These are phyloP conservation scores for Aureoboletus auriporus DNA, from an alignment of 768 basidiomycete genomes.

Conservation along the genomic window DNA sequence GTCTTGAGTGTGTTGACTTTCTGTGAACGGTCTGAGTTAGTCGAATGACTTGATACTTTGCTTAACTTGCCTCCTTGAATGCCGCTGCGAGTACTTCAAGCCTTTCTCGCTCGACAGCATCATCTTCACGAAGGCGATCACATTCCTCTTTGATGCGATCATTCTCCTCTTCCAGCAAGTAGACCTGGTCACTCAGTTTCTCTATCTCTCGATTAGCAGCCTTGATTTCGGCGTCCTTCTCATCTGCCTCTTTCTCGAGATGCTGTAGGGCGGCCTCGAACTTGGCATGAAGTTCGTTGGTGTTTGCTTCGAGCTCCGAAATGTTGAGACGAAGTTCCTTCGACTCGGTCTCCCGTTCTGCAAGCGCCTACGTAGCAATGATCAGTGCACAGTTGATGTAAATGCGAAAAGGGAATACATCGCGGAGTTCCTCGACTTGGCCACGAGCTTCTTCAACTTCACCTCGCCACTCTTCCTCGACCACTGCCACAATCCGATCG, in stretches of 20 bases:
- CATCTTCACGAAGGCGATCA: constrained; percentile 68
- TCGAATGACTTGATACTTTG: background rate
- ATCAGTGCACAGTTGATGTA: background rate
- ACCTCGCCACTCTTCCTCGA: constrained; percentile 84
- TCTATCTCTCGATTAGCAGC: constrained; percentile 74
- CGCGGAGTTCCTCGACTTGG: constrained; percentile 76
- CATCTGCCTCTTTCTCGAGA: constrained; percentile 72
- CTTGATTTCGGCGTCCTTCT: constrained; percentile 76
- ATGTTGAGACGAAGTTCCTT: constrained; percentile 71
- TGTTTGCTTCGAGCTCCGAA: constrained; percentile 70
- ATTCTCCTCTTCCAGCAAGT: constrained; percentile 82
- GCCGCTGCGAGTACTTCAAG: constrained; percentile 63
- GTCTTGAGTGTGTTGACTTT: constrained; percentile 64
- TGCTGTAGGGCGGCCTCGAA: constrained; percentile 73
- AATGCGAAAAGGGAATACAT: constrained; percentile 38
- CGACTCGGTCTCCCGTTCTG: constrained; percentile 76
- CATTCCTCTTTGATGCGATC: constrained; percentile 72
- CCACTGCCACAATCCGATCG: constrained; percentile 62
- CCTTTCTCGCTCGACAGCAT: constrained; percentile 62
- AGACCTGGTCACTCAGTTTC: constrained; percentile 75
- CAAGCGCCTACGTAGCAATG: constrained; percentile 48
- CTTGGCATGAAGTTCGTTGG: constrained; percentile 65
- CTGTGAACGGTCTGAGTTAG: constrained; percentile 34
- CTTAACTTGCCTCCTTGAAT: constrained; percentile 68
- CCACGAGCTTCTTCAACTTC: constrained; percentile 79